Base-by-base conservation (phyloP, 2,329 filamentous ascomycete genomes). In the Aspergillus costaricaensis region DNA sequence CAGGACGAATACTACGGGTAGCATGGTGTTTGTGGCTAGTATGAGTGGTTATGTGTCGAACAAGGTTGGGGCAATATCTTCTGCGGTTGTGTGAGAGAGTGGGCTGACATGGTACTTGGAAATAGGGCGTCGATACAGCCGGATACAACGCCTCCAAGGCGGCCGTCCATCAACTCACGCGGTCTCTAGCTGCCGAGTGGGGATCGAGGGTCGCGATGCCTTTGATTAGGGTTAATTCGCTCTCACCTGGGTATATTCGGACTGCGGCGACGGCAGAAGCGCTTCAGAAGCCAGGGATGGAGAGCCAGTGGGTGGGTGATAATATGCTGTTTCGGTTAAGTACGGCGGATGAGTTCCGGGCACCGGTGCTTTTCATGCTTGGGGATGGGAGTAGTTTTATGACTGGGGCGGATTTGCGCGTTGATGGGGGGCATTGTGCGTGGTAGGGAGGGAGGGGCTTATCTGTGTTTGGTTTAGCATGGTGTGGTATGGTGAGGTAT, bases 131-230 rank as follows among this genome's bases (percentile, higher is more conserved):
- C 1, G 58, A 65, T 36, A 62, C 62, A 4, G 54, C 65, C 5
- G 60, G 25, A 0, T 83, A 83, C 69, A 82, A 82, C 60, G 68
- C 79, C 1, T 80, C 77, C 41, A 82, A 83, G 64, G 73, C 79
- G 0, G 80, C 76, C 0, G 75, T 82, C 6, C 75, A 77, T 48
- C 80, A 82, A 60, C 71, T 83, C 0, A 71, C 74, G 2, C 76
- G 80, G 15, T 79, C 74, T 4, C 66, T 82, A n/a, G 77, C 81
- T 0, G 76, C 77, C 1, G 81, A 82, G 68, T 82, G 74, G 79
- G 78, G 69, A 60, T 75, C 70, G 39, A 69, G 68, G 25, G 38
- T 56, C n/a, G 60, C 44, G 1, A 61, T 60, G 17, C 62, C 62
- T 17, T 52, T 63, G 2, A 67, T 70, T 19, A 55, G 67, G 2